Conservation (phyloP, 148 eudicot genomes). For the Linanthus parryae region DNA sequence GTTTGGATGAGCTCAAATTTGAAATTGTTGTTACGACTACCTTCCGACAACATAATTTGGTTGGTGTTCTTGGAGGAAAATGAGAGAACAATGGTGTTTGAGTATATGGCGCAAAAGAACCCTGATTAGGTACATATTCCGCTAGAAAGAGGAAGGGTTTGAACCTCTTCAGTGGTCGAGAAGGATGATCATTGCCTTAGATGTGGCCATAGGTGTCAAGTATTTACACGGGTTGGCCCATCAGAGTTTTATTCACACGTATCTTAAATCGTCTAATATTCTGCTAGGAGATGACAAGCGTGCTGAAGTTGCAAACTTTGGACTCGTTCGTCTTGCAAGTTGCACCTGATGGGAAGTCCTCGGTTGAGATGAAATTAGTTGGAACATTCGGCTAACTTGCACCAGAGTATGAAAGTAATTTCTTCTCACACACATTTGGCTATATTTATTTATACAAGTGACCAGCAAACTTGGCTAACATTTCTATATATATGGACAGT, state of each 20-base stretch:
- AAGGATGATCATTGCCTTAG: constrained; percentile 58
- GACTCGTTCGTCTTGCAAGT: constrained; percentile 81
- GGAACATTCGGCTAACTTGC: constrained; percentile 87
- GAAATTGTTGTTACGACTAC: constrained; percentile 67
- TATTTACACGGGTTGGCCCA: constrained; percentile 75
- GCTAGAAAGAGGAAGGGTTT: constrained; percentile 50
- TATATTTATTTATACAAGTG: not conserved
- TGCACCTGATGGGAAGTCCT: constrained; percentile 58
- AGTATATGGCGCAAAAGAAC: constrained; percentile 78
- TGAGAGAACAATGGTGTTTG: constrained; percentile 69
- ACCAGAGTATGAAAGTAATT: constrained; percentile 88
- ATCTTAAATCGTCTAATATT: constrained; percentile 74
- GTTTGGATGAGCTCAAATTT: constrained; percentile 60
- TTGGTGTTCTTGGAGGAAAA: constrained; percentile 61
- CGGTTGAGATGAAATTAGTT: constrained; percentile 62
- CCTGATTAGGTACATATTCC: constrained; percentile 47
- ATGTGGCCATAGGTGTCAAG: constrained; percentile 83
- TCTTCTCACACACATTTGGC: not conserved
- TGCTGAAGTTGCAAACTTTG: constrained; percentile 84
- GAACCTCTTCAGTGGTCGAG: constrained; percentile 72
- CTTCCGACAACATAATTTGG: constrained; percentile 71
- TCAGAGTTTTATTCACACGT: constrained; percentile 75
- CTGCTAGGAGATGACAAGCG: constrained; percentile 71
- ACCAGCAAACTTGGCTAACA: too few species aligned
- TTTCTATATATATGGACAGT: too few species aligned